A percentile compares a stretch with the other conserved stretches of the same genome.
These are phyloP conservation scores for Stropharia rugosoannulata DNA, from an alignment of 768 basidiomycete species.

Conservation along the genomic window DNA sequence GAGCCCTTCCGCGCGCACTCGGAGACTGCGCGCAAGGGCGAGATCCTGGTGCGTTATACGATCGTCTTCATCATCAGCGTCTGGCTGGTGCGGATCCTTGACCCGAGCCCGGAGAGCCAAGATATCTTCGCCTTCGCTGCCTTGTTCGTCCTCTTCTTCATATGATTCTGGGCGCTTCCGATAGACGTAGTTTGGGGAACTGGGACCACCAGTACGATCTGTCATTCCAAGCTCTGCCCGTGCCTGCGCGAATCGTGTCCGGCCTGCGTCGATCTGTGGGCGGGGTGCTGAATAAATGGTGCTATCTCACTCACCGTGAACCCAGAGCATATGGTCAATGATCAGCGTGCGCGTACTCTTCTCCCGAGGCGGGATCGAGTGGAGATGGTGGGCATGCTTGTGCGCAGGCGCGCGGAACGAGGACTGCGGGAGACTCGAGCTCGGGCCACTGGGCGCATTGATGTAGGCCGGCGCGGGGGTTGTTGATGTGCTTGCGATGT, in stretches of 20 bases:
- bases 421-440: slow-evolving; percentile 17
- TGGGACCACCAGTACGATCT: slow-evolving; percentile 71
- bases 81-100: slow-evolving; percentile 40
- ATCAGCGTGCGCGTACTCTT: slow-evolving; percentile 89
- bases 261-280: slow-evolving; percentile 31
- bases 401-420: slow-evolving; percentile 75
- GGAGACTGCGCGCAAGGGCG: slow-evolving; percentile 57
- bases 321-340: slow-evolving; percentile 87
- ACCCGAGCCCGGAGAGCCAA: slow-evolving; percentile 51
- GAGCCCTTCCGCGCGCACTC: slow-evolving; percentile 75
- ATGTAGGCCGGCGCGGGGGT: background rate
- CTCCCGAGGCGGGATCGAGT: slow-evolving; percentile 83
- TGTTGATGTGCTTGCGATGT: slow-evolving; percentile 14
- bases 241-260: slow-evolving; percentile 81
- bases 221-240: slow-evolving; percentile 86
- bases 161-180: slow-evolving; percentile 73
- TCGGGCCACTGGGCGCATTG: slow-evolving; percentile 12
- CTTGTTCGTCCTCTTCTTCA: slow-evolving; percentile 69
- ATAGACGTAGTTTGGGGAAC: slow-evolving; percentile 57
- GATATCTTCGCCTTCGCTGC: slow-evolving; percentile 63
- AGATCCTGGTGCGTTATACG: slow-evolving; percentile 59
- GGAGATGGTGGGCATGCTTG: slow-evolving; percentile 85
- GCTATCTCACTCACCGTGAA: slow-evolving; percentile 46
- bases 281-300: background rate
- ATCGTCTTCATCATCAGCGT: slow-evolving; percentile 60